phyloP scores from a whole-genome alignment of 2,329 filamentous ascomycete species.

The Fusarium pseudograminearum region DNA sequence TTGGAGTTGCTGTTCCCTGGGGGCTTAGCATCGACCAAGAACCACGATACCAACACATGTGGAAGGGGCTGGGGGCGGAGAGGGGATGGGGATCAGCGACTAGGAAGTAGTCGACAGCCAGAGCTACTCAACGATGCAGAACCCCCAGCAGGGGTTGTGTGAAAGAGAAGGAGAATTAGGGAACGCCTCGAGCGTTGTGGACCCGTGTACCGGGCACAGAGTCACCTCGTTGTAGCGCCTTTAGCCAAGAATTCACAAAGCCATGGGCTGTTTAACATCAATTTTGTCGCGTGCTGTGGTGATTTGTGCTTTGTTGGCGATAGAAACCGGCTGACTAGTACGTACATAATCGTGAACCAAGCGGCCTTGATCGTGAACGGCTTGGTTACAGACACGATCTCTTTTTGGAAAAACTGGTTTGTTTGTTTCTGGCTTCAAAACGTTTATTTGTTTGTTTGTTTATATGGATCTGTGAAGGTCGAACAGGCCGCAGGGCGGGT shows the following conservation, averaged over 20 bases:
- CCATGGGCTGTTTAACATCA: constrained; percentile 44
- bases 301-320: constrained; percentile 28
- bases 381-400: not conserved
- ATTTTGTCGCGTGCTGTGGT: constrained; percentile 34
- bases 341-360: constrained; percentile 24
- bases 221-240: constrained; percentile 43
- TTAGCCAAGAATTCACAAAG: constrained; percentile 43
- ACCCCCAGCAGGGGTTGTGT: constrained; percentile 19
- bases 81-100: constrained; percentile 34
- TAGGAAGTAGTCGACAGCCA: constrained; percentile 23
- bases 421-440: constrained; percentile 12
- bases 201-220: constrained; percentile 38
- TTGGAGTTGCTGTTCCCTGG: constrained; percentile 45
- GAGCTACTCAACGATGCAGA: constrained; percentile 8
- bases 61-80: constrained; percentile 26
- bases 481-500: constrained; percentile 42
- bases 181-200: constrained; percentile 31
- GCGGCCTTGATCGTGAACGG: not conserved
- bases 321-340: constrained; percentile 22
- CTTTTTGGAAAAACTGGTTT: constrained; percentile 18
- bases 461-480: constrained; percentile 44
- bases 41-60: constrained; percentile 47
- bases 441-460: constrained; percentile 41
- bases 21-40: constrained; percentile 40
- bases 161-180: constrained; percentile 23